Evolutionary conservation across 78 protist genomes (phyloP).

Genomic region (Capsaspora owczarzaki): DNA sequence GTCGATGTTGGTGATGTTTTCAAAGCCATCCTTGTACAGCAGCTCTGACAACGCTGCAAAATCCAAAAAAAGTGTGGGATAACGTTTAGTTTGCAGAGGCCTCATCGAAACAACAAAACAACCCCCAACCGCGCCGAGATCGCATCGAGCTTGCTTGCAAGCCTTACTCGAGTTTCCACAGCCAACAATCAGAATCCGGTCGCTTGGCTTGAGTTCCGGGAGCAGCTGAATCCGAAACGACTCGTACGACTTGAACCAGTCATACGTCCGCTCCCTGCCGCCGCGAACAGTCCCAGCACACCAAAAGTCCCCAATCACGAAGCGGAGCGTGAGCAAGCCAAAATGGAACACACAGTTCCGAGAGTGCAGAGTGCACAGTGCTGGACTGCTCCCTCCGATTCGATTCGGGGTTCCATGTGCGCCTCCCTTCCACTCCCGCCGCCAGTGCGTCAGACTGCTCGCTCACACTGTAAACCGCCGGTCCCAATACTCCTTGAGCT

Average conservation of each 20-base stretch:
- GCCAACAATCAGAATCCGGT: background rate
- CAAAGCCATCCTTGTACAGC: background rate
- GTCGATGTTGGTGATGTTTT: conserved; percentile 14
- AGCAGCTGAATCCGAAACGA: background rate
- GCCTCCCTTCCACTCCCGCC: too few species aligned
- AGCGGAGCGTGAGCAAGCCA: too few species aligned
- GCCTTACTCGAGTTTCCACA: background rate
- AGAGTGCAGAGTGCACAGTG: too few species aligned
- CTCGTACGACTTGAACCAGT: background rate
- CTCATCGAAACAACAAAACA: background rate
- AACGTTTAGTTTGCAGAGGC: background rate
- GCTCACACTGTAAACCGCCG: too few species aligned
- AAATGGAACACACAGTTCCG: too few species aligned
- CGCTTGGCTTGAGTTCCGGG: background rate
- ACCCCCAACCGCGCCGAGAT: background rate
- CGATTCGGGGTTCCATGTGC: too few species aligned
- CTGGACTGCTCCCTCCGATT: too few species aligned
- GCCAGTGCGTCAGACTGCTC: too few species aligned
- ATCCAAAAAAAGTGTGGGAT: background rate
- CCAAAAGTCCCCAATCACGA: too few species aligned
- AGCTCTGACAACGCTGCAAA: background rate
- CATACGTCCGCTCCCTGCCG: background rate
- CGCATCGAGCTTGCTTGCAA: background rate
- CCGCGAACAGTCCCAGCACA: too few species aligned
- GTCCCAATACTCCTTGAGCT: too few species aligned